Conservation (phyloP, 371 early-diverging fungal genomes). For the Paraphysoderma sedebokerense region DNA sequence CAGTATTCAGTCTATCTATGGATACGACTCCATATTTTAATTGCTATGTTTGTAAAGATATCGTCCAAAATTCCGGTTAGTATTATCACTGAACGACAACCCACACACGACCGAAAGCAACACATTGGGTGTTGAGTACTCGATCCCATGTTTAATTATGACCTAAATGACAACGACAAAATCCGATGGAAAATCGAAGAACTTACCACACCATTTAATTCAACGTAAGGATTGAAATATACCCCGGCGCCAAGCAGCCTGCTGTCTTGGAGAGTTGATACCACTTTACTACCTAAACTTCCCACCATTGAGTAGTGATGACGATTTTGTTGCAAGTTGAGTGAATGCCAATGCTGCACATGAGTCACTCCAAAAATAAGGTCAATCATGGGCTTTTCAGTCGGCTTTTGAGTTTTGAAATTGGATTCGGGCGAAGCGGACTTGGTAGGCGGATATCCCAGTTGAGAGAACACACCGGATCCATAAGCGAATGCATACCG, state of each 20-base stretch:
- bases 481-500: conserved; percentile 90
- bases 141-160: too few species aligned
- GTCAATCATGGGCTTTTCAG: conserved; percentile 64
- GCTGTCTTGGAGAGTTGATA: conserved; percentile 58
- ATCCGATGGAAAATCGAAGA: not conserved
- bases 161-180: too few species aligned
- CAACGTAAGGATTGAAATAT: conserved; percentile 88
- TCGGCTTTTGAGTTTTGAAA: too few species aligned
- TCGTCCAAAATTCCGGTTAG: not conserved
- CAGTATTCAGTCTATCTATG: conserved; percentile 62
- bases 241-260: conserved; percentile 61
- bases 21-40: conserved; percentile 95
- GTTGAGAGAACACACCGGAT: conserved; percentile 78
- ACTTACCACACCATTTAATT: conserved; percentile 61
- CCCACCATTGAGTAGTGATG: conserved; percentile 73
- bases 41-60: conserved; percentile 13
- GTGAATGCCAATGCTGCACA: conserved; percentile 89
- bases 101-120: too few species aligned
- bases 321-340: conserved; percentile 76
- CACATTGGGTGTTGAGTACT: too few species aligned
- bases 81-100: not conserved
- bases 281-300: conserved; percentile 44
- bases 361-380: conserved; percentile 91
- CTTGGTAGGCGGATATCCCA: conserved; percentile 42
- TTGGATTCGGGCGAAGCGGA: too few species aligned